Evolutionary conservation across 805 yeast genomes (phyloP).

Genomic region (Hermanozyma aechmeae): DNA sequence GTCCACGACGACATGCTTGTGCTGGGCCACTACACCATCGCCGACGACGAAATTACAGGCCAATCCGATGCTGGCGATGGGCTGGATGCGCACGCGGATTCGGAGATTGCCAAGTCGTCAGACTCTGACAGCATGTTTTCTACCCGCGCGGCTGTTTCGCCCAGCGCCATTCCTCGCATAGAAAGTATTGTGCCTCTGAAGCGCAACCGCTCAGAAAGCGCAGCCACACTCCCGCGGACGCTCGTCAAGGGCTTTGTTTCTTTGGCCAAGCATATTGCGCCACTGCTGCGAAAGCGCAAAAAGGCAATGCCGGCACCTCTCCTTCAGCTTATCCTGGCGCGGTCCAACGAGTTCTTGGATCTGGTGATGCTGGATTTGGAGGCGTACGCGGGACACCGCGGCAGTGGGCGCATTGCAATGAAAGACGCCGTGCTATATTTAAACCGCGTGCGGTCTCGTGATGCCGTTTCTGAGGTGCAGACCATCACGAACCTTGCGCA

Average conservation of each 20-base stretch:
- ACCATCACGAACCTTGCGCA: slow-evolving; percentile 24
- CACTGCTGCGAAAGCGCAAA: neutral
- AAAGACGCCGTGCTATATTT: slow-evolving; percentile 26
- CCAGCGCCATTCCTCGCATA: too few species aligned
- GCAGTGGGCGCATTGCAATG: slow-evolving; percentile 18
- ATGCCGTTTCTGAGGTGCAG: slow-evolving; percentile 9
- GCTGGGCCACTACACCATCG: slow-evolving; percentile 9
- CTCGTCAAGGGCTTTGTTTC: slow-evolving; percentile 7
- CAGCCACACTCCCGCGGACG: neutral
- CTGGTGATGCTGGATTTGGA: slow-evolving; percentile 22
- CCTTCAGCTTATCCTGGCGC: slow-evolving; percentile 13
- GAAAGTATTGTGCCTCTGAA: neutral
- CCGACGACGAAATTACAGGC: slow-evolving; percentile 6
- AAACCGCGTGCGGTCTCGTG: slow-evolving; percentile 18
- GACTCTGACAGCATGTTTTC: too few species aligned
- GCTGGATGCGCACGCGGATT: too few species aligned
- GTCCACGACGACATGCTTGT: too few species aligned
- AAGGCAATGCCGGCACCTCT: slow-evolving; percentile 7
- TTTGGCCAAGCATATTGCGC: slow-evolving; percentile 6
- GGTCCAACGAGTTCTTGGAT: slow-evolving; percentile 21
- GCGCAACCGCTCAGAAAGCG: neutral
- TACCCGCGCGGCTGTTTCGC: too few species aligned
- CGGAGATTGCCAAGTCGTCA: too few species aligned
- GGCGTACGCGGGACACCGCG: slow-evolving; percentile 27
- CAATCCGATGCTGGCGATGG: too few species aligned